Evolutionary conservation across 164 flowering plant genomes (phyloP).

Genomic region (Protea cynaroides): DNA sequence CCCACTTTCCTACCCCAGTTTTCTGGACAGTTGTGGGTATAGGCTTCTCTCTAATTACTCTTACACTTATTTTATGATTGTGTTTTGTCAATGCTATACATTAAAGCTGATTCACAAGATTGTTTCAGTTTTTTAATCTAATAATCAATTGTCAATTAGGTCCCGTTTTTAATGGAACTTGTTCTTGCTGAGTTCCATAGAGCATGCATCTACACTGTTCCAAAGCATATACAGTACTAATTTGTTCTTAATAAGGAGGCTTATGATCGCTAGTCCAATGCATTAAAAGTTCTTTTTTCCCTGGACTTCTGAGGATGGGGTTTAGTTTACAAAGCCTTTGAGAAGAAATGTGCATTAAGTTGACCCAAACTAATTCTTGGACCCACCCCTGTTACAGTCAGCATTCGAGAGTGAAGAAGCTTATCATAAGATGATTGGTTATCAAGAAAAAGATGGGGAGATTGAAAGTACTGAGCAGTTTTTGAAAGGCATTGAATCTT

Average conservation of each 20-base stretch:
- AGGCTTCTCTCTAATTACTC: too few relatives aligned
- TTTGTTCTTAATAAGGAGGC: neutral
- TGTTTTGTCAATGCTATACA: neutral
- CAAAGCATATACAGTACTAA: conserved; percentile 55
- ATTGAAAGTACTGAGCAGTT: conserved; percentile 45
- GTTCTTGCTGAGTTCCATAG: conserved; percentile 79
- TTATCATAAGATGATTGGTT: conserved; percentile 62
- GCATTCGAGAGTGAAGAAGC: conserved; percentile 49
- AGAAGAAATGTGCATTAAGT: too few relatives aligned
- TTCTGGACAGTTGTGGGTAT: too few relatives aligned
- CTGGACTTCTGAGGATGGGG: neutral
- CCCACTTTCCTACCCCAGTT: too few relatives aligned
- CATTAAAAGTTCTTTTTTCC: neutral
- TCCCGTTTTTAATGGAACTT: conserved; percentile 71
- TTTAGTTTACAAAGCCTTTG: too few relatives aligned
- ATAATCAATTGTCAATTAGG: conserved; percentile 30
- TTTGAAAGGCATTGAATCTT: conserved; percentile 48
- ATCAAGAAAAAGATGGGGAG: conserved; percentile 58
- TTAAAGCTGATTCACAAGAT: neutral
- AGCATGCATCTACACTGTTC: conserved; percentile 88
- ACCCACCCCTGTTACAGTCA: conserved; percentile 32
- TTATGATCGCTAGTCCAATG: neutral
- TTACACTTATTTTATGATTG: neutral
- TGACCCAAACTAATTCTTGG: neutral
- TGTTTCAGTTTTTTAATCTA: neutral